Base-by-base conservation (phyloP, 1,284 basidiomycete genomes). In the Puccinia sorghi region DNA sequence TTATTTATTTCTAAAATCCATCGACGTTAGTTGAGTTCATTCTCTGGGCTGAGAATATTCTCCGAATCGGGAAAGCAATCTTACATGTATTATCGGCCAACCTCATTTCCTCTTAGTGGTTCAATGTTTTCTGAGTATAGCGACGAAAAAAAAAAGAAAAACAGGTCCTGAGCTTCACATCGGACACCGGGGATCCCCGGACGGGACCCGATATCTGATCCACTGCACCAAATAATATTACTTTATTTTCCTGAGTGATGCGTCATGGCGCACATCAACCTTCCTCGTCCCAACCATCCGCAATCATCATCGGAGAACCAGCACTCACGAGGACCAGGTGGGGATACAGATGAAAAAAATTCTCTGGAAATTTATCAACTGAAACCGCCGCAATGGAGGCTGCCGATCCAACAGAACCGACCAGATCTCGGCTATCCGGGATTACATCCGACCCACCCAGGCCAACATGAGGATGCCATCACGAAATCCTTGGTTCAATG, bases 381-480 rank as follows among this genome's bases (percentile, higher is more conserved):
- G 41, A 41, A 64, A n/a, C 61, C 70, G 15, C 77, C 77, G 17
- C 46, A 66, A 41, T 79, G 77, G 77, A 72, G 77, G 43, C 50
- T 79, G n/a, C 77, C 77, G 6, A 72, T 41, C 54, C 77, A 79
- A 39, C 27, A 67, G 20, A 79, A 79, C 63, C 77, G 63, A 32
- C 77, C 77, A 52, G 50, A 66, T 22, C 70, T 79, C 22, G 93
- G 93, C 17, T 94, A 91, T 83, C 89, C 90, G 71, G 93, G 93
- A 48, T 94, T 94, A 84, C 90, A 92, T 84, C 93, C 94, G 54
- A 92, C 93, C 3, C 87, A 89, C 73, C 89, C 92, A 20, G 89
- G 89, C 8, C 92, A 95, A 84, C 90, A 92, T 39, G 95, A 97
- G 85, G 94, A 97, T 83, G 85, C 90, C 4, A 86, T 97, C 76